Evolutionary conservation across 192 early-diverging fungal genomes (phyloP).

Genomic region (Nowakowskiella sp.): DNA sequence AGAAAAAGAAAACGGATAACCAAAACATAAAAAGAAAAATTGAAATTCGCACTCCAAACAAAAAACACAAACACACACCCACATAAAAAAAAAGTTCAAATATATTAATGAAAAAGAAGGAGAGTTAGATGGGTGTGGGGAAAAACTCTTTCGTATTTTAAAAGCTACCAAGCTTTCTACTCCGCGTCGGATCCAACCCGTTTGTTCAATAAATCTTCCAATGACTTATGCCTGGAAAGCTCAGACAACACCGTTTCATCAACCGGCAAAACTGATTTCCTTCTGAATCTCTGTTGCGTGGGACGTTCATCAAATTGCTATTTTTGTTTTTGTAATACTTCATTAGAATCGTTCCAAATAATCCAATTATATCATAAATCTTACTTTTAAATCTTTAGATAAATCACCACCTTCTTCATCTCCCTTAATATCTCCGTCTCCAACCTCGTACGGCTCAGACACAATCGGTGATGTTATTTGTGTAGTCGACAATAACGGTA

Average conservation of each 20-base stretch:
- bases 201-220: constrained; percentile 45
- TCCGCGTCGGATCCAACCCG: too few relatives aligned
- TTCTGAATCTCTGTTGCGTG: constrained; percentile 44
- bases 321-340: constrained; percentile 15
- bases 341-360: not conserved
- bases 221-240: constrained; percentile 46
- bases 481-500: constrained; percentile 6
- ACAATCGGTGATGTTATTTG: constrained; percentile 6
- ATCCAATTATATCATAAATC: not conserved
- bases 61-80: too few relatives aligned
- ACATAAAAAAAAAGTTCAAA: too few relatives aligned
- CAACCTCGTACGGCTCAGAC: constrained; percentile 17
- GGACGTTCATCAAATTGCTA: constrained; percentile 46
- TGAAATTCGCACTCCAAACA: too few relatives aligned
- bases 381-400: constrained; percentile 14
- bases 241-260: constrained; percentile 55
- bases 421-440: constrained; percentile 7
- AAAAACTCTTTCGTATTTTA: too few relatives aligned
- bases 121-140: too few relatives aligned
- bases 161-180: too few relatives aligned
- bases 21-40: too few relatives aligned
- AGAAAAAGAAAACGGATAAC: too few relatives aligned
- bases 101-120: too few relatives aligned
- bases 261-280: constrained; percentile 60
- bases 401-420: constrained; percentile 36